phyloP scores from a whole-genome alignment of 177 flowering plant species.

The Telopea speciosissima region DNA sequence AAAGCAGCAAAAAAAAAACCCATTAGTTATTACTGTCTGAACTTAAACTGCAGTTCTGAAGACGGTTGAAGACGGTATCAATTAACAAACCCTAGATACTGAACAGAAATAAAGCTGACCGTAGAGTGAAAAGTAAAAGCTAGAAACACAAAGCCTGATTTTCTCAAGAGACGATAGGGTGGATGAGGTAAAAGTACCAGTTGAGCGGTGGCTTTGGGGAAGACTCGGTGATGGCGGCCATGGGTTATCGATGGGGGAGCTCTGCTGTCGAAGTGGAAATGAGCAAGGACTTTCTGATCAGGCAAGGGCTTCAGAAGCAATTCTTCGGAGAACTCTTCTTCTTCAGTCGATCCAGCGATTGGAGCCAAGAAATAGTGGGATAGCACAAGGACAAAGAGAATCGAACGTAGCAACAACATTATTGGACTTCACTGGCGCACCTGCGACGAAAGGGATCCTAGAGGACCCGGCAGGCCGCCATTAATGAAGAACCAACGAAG shows the following conservation, averaged over 20 bases:
- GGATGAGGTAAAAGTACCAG: constrained; percentile 41
- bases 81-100: background rate
- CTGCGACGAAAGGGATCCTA: background rate
- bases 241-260: constrained; percentile 45
- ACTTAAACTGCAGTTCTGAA: no score
- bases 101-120: background rate
- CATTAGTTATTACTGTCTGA: background rate
- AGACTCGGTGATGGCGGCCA: constrained; percentile 78
- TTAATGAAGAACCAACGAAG: background rate
- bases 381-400: constrained; percentile 12
- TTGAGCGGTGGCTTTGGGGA: constrained; percentile 88
- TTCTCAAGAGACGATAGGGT: background rate
- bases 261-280: constrained; percentile 69
- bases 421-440: background rate
- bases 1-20: constrained; percentile 11
- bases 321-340: constrained; percentile 78
- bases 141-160: background rate
- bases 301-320: constrained; percentile 75
- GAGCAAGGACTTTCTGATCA: constrained; percentile 82
- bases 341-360: constrained; percentile 22
- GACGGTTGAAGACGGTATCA: background rate
- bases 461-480: background rate
- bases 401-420: constrained; percentile 16
- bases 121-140: background rate
- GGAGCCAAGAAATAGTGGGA: constrained; percentile 3